These are phyloP conservation scores for Stachybotrys elegans DNA, from an alignment of 2,329 filamentous ascomycete genomes.

Conservation along the genomic window DNA sequence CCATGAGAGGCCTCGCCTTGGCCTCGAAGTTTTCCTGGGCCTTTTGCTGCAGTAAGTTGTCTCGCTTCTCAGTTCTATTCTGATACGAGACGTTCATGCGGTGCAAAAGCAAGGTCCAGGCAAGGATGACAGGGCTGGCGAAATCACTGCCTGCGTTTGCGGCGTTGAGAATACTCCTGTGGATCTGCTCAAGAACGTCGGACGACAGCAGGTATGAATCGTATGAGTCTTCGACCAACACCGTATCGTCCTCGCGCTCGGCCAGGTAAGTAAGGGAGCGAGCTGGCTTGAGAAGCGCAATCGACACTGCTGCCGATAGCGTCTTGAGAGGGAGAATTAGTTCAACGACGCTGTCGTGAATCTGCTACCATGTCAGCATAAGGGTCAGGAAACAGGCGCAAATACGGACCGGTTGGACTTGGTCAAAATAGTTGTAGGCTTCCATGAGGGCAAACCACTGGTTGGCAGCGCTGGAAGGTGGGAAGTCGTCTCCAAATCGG, in stretches of 20 bases:
- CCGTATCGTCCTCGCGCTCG: slow-evolving; percentile 31
- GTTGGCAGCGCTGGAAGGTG: slow-evolving; percentile 53
- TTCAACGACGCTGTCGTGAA: slow-evolving; percentile 37
- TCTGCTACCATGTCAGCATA: slow-evolving; percentile 19
- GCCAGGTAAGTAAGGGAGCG: slow-evolving; percentile 42
- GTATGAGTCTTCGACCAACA: slow-evolving; percentile 29
- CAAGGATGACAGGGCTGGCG: slow-evolving; percentile 69
- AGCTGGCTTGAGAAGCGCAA: slow-evolving; percentile 65
- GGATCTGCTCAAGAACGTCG: slow-evolving; percentile 66
- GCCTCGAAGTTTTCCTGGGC: slow-evolving; percentile 53
- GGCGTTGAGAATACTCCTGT: slow-evolving; percentile 62
- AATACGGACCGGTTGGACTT: slow-evolving; percentile 38
- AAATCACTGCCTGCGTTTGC: slow-evolving; percentile 51
- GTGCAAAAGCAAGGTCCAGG: slow-evolving; percentile 75
- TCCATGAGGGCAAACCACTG: slow-evolving; percentile 74
- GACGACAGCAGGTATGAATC: slow-evolving; percentile 64
- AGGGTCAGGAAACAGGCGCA: background rate
- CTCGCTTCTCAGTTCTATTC: slow-evolving; percentile 55
- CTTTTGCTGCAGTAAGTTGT: slow-evolving; percentile 53
- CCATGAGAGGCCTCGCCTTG: slow-evolving; percentile 33
- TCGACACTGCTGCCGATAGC: slow-evolving; percentile 63
- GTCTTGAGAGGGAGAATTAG: slow-evolving; percentile 63
- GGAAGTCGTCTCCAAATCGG: slow-evolving; percentile 47
- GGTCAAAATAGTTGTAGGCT: slow-evolving; percentile 64
- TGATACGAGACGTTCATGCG: slow-evolving; percentile 61